These are phyloP conservation scores for Naganishia friedmannii DNA, from an alignment of 768 basidiomycete genomes.

Conservation along the genomic window DNA sequence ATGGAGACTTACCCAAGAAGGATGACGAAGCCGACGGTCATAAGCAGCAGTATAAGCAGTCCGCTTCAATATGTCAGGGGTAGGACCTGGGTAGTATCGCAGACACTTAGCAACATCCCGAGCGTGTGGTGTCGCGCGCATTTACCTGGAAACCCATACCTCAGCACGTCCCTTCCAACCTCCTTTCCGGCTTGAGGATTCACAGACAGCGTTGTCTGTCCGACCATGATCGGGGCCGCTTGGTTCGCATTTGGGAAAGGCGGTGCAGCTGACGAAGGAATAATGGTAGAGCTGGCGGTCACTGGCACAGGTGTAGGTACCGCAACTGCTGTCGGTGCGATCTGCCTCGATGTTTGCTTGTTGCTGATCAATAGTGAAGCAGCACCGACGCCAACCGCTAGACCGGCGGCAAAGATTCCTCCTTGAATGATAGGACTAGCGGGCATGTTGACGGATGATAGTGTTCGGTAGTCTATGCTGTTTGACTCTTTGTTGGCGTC, in stretches of 20 bases:
- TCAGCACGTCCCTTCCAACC: conserved; percentile 58
- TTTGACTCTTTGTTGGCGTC: no score
- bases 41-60: conserved; percentile 85
- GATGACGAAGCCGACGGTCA: conserved; percentile 83
- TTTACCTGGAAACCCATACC: conserved; percentile 78
- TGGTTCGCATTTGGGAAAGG: conserved; percentile 32
- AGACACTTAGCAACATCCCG: not conserved
- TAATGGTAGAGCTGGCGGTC: conserved; percentile 37
- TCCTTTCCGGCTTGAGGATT: conserved; percentile 14
- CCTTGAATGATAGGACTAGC: conserved; percentile 25
- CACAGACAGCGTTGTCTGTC: not conserved
- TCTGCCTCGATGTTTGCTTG: conserved; percentile 56
- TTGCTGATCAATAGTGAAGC: conserved; percentile 45
- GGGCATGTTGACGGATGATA: conserved; percentile 16
- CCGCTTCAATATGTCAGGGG: conserved; percentile 72
- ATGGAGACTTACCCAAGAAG: conserved; percentile 71
- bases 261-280: conserved; percentile 30
- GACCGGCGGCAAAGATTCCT: conserved; percentile 71
- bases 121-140: not conserved
- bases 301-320: conserved; percentile 28
- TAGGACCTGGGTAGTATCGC: conserved; percentile 64
- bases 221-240: conserved; percentile 24
- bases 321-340: conserved; percentile 57
- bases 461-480: no score
- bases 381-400: conserved; percentile 71